phyloP scores from a whole-genome alignment of 768 basidiomycete species.

The Boletellus emodensis region DNA sequence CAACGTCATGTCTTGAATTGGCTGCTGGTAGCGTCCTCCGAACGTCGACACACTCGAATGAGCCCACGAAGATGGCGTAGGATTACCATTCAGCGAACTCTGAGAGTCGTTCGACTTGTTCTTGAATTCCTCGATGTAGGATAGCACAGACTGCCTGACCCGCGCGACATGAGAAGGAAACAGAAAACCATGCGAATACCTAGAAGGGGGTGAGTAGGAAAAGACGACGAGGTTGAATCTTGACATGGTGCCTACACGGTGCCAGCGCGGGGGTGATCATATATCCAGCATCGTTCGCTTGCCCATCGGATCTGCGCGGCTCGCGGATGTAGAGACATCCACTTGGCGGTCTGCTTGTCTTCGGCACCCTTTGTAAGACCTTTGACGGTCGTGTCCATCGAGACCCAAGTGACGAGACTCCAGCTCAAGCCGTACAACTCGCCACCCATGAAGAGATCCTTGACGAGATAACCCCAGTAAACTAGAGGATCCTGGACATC shows the following conservation, averaged over 20 bases:
- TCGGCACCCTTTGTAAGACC: constrained; percentile 75
- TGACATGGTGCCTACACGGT: constrained; percentile 66
- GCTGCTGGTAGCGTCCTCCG: constrained; percentile 68
- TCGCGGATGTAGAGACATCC: constrained; percentile 86
- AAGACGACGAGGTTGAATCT: neutral
- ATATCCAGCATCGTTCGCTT: constrained; percentile 94
- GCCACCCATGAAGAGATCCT: constrained; percentile 92
- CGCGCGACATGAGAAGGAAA: constrained; percentile 85
- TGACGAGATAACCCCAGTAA: constrained; percentile 89
- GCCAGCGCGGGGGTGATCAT: constrained; percentile 92
- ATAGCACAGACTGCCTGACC: constrained; percentile 53
- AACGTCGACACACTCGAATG: constrained; percentile 87
- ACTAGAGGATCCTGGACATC: constrained; percentile 59
- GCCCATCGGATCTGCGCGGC: constrained; percentile 80
- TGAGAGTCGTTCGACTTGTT: constrained; percentile 32
- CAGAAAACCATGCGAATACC: constrained; percentile 91
- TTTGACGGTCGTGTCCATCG: constrained; percentile 68
- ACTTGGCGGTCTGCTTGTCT: constrained; percentile 90
- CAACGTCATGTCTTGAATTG: constrained; percentile 59
- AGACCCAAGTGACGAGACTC: constrained; percentile 83
- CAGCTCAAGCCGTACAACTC: constrained; percentile 89
- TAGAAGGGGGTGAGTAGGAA: constrained; percentile 27
- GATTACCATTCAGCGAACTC: constrained; percentile 22
- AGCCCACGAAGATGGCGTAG: constrained; percentile 60
- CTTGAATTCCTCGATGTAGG: constrained; percentile 45